Evolutionary conservation across 2,329 filamentous ascomycete genomes (phyloP).

Genomic region (Cordyceps javanica): DNA sequence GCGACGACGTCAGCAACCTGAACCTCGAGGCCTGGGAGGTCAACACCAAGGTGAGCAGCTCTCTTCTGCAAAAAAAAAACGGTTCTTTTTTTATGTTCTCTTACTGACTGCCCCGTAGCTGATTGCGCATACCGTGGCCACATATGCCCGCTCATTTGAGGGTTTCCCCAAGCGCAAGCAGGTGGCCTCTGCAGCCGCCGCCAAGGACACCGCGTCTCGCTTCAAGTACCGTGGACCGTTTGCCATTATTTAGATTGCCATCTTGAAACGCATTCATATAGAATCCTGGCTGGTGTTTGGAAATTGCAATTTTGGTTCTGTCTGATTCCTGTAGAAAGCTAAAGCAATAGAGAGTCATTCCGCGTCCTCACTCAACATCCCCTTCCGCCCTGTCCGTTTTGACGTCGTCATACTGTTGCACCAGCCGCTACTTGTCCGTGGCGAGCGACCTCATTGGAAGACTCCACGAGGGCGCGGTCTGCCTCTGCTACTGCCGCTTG

Average conservation of each 20-base stretch:
- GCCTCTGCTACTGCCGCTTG: not conserved
- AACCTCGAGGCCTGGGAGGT: conserved; percentile 55
- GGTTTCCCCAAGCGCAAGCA: conserved; percentile 53
- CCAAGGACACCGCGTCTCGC: not conserved
- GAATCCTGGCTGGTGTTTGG: not conserved
- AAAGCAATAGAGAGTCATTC: not conserved
- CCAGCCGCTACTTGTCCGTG: too few relatives aligned
- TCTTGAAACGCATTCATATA: not conserved
- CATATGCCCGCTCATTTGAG: conserved; percentile 59
- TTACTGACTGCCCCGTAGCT: conserved; percentile 31
- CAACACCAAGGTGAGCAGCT: conserved; percentile 55
- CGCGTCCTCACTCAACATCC: too few relatives aligned
- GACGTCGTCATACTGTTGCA: too few relatives aligned
- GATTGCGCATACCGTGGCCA: conserved; percentile 68
- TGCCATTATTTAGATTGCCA: not conserved
- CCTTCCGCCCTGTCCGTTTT: too few relatives aligned
- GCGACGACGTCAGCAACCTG: conserved; percentile 52
- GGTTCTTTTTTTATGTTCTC: not conserved
- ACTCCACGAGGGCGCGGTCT: not conserved
- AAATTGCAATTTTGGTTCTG: not conserved
- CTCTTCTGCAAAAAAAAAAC: too few relatives aligned
- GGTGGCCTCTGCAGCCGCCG: not conserved
- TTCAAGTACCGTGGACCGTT: conserved; percentile 3
- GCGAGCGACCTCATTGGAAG: not conserved
- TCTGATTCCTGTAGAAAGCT: not conserved